Conservation (phyloP, 2,329 filamentous ascomycete genomes). For the Xylaria sp. region DNA sequence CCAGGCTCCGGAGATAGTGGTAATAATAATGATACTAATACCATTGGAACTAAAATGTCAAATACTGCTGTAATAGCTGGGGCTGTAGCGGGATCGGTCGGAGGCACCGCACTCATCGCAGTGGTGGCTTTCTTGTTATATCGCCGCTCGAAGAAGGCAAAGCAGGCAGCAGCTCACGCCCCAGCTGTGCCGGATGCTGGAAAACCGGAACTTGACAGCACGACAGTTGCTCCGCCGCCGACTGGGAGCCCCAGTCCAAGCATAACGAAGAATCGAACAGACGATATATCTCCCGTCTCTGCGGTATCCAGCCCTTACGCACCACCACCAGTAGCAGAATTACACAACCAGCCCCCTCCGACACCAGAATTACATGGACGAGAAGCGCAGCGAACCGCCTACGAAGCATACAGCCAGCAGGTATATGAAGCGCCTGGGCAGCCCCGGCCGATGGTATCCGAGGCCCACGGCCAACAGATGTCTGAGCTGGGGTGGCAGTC, state of each 20-base stretch:
- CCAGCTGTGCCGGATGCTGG: conserved; percentile 15
- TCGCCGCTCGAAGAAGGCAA: conserved; percentile 36
- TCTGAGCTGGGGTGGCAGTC: conserved; percentile 44
- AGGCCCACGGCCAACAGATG: conserved; percentile 40
- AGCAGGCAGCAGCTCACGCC: conserved; percentile 8
- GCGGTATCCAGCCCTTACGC: conserved; percentile 41
- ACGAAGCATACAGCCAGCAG: conserved; percentile 42
- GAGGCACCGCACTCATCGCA: conserved; percentile 46
- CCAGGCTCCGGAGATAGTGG: conserved; percentile 7
- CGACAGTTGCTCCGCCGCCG: conserved; percentile 20
- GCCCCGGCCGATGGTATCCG: conserved; percentile 29
- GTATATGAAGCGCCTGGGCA: conserved; percentile 43
- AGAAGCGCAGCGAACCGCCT: conserved; percentile 20
- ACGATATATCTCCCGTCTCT: conserved; percentile 44
- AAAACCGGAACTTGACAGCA: conserved; percentile 46
- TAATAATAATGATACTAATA: conserved; percentile 16
- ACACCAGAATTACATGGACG: conserved; percentile 38
- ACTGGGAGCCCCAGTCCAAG: conserved; percentile 36
- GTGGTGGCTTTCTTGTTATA: conserved; percentile 53
- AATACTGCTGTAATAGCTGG: conserved; percentile 46
- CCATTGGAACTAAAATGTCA: conserved; percentile 49
- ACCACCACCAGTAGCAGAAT: conserved; percentile 37
- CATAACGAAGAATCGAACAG: conserved; percentile 33
- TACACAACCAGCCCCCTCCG: conserved; percentile 36
- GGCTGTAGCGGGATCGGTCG: conserved; percentile 50